Evolutionary conservation across 2,329 filamentous ascomycete genomes (phyloP).

Genomic region (Trichoderma gracile): DNA sequence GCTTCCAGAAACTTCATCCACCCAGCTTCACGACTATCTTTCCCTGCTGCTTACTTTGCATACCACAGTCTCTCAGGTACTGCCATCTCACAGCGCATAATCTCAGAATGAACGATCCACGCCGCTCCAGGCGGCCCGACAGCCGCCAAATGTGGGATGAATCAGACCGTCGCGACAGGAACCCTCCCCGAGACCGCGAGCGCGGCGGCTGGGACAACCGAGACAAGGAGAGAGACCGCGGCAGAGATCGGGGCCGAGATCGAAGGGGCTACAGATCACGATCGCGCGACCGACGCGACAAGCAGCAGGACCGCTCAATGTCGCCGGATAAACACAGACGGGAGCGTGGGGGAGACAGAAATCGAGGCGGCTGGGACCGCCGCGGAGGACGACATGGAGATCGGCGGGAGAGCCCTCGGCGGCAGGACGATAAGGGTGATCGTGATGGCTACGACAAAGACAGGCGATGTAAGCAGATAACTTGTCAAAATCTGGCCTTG

Average conservation of each 20-base stretch:
- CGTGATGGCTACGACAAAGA: conserved; percentile 33
- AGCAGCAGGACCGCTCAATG: conserved; percentile 41
- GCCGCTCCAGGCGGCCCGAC: conserved; percentile 46
- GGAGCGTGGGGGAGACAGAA: conserved; percentile 43
- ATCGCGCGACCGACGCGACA: conserved; percentile 34
- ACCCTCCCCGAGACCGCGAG: conserved; percentile 33
- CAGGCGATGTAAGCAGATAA: conserved; percentile 31
- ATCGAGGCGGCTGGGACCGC: conserved; percentile 37
- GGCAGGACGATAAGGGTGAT: conserved; percentile 32
- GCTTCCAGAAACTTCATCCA: background rate
- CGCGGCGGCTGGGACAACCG: conserved; percentile 31
- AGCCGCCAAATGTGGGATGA: conserved; percentile 65
- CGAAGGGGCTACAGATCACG: conserved; percentile 35
- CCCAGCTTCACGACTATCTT: background rate
- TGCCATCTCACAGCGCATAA: background rate
- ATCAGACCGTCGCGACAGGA: conserved; percentile 44
- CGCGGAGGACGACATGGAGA: conserved; percentile 31
- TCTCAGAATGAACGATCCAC: conserved; percentile 38
- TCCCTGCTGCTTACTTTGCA: background rate
- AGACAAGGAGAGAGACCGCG: conserved; percentile 34
- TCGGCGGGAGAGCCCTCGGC: conserved; percentile 39
- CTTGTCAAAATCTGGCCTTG: background rate
- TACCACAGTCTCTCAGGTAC: background rate
- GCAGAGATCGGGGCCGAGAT: conserved; percentile 26
- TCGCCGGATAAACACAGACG: conserved; percentile 41